Evolutionary conservation across 371 early-diverging fungal species (phyloP), one percentile per base, ranked within the genome.

Genomic region (Gilbertella persicaria): DNA sequence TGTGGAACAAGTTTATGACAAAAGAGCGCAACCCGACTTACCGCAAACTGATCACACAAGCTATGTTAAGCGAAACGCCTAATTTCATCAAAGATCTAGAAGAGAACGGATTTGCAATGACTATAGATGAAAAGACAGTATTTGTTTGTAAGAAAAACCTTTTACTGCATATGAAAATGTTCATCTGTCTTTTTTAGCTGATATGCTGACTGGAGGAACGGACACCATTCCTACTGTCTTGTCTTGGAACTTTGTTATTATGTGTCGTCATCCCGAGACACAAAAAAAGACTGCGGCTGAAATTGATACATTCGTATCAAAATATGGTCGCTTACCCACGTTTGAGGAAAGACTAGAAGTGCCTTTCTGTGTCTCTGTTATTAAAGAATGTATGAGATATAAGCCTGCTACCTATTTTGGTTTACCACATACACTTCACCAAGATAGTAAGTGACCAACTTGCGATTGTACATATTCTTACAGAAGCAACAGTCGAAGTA

Each of bases 381-480:
- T 50, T 4, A 63, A 58, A 14, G 58, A 63, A 45, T 40, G 41
- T 10, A 44, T 63, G 33, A 25, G 63, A 35, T 58, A 39, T 19
- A 41, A 41, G 5, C 50, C 63, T 1, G 44, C 50, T 1, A 39
- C 49, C 0, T 25, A 29, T 9, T 53, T 63, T 25, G 54, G 57
- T 7, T 26, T 58, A 10, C 45, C 63, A 5, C 63, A 63, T 23
- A 17, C 35, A 17, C 35, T 28, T 5, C 24, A 10, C 1, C 38
- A 26, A 43, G 62, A 62, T 16, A 44, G 62, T 62, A 52, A 37
- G 57, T 37, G 45, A 16, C 12, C 24, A 16, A 16, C 12, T 21
- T 43, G 3, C 8, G 12, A 16, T 19, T 10, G 14, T 33, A 9
- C 29, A 8, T 2, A 19, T n/a, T n/a, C n/a, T n/a, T 44, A 44